Percentiles rank a stretch among this genome's conserved stretches.
phyloP scores from a whole-genome alignment of 306 rosid species.

The Senna tora region DNA sequence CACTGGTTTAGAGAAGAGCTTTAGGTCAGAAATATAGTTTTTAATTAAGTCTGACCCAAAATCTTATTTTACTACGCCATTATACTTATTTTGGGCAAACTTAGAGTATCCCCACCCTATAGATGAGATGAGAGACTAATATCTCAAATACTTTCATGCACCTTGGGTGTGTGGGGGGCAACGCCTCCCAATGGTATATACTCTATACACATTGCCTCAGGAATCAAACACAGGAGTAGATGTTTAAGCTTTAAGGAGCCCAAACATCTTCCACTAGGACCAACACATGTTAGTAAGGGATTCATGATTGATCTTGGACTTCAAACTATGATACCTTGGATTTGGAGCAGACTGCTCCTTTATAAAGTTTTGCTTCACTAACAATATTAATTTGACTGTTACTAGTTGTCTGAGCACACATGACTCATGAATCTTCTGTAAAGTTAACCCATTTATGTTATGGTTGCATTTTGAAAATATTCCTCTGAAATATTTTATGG shows the following conservation, averaged over 20 bases:
- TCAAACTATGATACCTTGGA: background rate
- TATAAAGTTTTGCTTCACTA: background rate
- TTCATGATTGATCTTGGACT: background rate
- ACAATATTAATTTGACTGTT: constrained; percentile 6
- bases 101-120: too few species aligned
- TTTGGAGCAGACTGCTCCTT: constrained; percentile 6
- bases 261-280: too few species aligned
- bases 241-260: too few species aligned
- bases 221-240: too few species aligned
- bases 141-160: too few species aligned
- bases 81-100: background rate
- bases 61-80: constrained; percentile 2
- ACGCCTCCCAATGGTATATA: too few species aligned
- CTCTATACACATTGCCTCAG: too few species aligned
- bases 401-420: constrained; percentile 6
- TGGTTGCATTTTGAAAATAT: constrained; percentile 6
- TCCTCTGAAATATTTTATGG: background rate
- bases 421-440: background rate
- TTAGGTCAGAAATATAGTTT: constrained; percentile 1
- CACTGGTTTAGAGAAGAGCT: background rate
- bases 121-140: too few species aligned
- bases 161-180: too few species aligned
- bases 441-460: background rate
- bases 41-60: background rate
- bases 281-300: background rate